These are phyloP conservation scores for Lolium rigidum DNA, from an alignment of 176 grass and related monocot genomes.

Conservation along the genomic window DNA sequence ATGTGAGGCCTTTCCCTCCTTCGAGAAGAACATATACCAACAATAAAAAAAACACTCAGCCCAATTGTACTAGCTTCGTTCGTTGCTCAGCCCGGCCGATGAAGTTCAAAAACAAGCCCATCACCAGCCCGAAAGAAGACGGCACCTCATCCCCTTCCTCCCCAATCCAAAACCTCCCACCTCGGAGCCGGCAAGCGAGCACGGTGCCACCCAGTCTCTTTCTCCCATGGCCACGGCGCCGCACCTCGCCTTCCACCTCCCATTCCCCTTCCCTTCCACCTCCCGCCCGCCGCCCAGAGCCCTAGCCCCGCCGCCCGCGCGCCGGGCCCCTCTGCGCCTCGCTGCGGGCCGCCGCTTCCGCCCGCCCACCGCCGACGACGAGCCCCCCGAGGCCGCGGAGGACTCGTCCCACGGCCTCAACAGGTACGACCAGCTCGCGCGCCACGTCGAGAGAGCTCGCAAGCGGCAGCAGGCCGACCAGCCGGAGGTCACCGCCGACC, in stretches of 20 bases:
- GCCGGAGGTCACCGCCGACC: constrained; percentile 57
- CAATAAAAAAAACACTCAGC: no score
- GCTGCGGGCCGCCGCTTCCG: constrained; percentile 52
- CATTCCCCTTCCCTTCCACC: constrained; percentile 48
- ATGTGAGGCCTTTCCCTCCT: no score
- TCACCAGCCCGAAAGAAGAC: not conserved
- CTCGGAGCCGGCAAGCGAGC: not conserved
- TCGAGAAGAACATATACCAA: no score
- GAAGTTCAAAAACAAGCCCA: constrained; percentile 12
- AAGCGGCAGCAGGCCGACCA: constrained; percentile 53
- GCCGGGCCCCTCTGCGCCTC: constrained; percentile 20
- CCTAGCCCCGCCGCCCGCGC: not conserved
- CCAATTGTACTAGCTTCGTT: no score
- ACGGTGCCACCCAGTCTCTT: not conserved
- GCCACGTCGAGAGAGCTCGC: constrained; percentile 67
- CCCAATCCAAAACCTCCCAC: constrained; percentile 52
- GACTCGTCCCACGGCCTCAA: constrained; percentile 85
- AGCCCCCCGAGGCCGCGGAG: constrained; percentile 87
- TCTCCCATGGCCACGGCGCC: constrained; percentile 50
- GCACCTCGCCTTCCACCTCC: constrained; percentile 40
- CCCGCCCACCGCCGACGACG: constrained; percentile 68
- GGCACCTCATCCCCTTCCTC: constrained; percentile 26
- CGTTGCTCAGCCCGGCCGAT: not conserved
- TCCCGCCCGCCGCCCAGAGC: constrained; percentile 32
- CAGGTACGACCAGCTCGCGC: constrained; percentile 65